Percentiles rank a stretch among this genome's conserved stretches.
These are phyloP conservation scores for Zea mays DNA, from an alignment of 176 grass and related monocot genomes.

Conservation along the genomic window Zm-B73-REFERENCE-NAM-5.0 NC_050096.1:107364001-107364500, in stretches of 20 bases:
- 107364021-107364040: too few species aligned
- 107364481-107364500: constrained; percentile 96
- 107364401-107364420: constrained; percentile 90
- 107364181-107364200: constrained; percentile 28
- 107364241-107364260: constrained; percentile 30
- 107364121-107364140: constrained; percentile 67
- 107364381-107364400: constrained; percentile 50
- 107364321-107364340: constrained; percentile 3
- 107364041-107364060: too few species aligned
- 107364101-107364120: constrained; percentile 18
- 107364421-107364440: constrained; percentile 73
- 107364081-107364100: constrained; percentile 5
- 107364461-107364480: constrained; percentile 62
- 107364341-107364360: constrained; percentile 63
- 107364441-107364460: constrained; percentile 88
- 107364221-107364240: constrained; percentile 27
- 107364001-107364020: constrained; percentile 31
- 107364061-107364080: constrained; percentile 8
- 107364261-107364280: constrained; percentile 41
- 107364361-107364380: constrained; percentile 55
- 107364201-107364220: constrained; percentile 25
- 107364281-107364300: constrained; percentile 37
- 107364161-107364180: constrained; percentile 45
- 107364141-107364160: constrained; percentile 74
- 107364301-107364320: background rate